Evolutionary conservation across 2,329 filamentous ascomycete species (phyloP), one percentile per base, ranked within the genome.

Genomic region (Aspergillus sp.): DNA sequence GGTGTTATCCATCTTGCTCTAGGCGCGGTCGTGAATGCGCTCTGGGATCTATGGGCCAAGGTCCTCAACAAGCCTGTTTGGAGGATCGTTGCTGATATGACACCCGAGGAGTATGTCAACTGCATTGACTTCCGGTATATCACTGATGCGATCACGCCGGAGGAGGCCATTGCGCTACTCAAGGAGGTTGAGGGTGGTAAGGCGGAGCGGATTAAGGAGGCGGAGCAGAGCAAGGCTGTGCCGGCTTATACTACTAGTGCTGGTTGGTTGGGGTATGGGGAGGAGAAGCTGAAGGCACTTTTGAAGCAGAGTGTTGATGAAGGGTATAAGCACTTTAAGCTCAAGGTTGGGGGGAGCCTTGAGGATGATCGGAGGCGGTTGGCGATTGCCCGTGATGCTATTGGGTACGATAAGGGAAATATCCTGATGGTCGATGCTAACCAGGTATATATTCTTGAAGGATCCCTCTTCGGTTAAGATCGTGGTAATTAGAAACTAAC

Each of bases 31-130:
- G 90, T 96, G 67, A 96, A 96, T 73, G 92, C 91, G 15, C 82
- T 96, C 68, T 96, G 92, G 92, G 92, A 96, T 74, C 84, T 96
- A n/a, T 96, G 92, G 92, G 91, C 90, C 55, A 96, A 96, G 79
- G 84, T 84, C 2, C 84, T 95, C 37, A 82, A 84, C 63, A 96
- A 96, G 80, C 93, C 92, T 3, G 90, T 96, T 14, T 96, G 92
- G 93, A 84, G 87, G 58, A 88, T 97, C 61, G 89, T 97, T 23
- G 89, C 90, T 11, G 92, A 96, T 65, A 96, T 96, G 90, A 88
- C 83, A 3, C 91, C 92, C 1, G 89, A 95, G 76, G 88, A 96
- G 78, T 86, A 96, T 52, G 91, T 96, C 52, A 78, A 82, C 58
- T 93, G 92, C 78, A 93, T 97, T 72, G 93, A 96, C 77, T 97